Conservation (phyloP, 176 grass and related monocot species). For the Pontederia crassipes region DNA sequence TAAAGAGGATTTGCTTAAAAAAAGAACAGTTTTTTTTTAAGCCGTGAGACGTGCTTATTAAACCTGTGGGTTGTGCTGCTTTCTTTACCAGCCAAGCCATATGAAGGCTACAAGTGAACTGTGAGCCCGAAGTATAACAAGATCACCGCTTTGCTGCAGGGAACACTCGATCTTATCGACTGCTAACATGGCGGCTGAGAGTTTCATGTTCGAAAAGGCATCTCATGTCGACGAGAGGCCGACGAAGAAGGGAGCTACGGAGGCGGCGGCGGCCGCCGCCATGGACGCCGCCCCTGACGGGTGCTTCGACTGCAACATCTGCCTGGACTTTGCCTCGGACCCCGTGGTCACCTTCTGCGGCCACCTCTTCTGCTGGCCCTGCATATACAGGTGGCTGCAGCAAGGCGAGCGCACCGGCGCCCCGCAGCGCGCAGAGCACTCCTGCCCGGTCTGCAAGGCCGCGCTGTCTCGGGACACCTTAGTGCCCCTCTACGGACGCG, state of each 20-base stretch:
- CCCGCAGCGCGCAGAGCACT: neutral
- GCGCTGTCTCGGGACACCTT: neutral
- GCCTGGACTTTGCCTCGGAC: neutral
- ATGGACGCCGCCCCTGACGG: neutral
- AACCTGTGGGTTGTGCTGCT: no score
- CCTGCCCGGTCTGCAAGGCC: constrained; percentile 6
- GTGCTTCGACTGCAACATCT: constrained; percentile 12
- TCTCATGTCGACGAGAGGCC: neutral
- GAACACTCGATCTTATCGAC: no score
- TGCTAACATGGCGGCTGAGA: no score
- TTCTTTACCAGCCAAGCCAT: no score
- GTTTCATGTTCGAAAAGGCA: no score
- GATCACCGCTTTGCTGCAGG: no score
- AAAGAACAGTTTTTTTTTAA: no score
- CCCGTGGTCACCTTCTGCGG: constrained; percentile 9
- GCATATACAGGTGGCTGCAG: constrained; percentile 10
- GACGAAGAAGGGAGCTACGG: neutral
- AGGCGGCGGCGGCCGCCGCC: neutral
- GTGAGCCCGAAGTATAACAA: no score
- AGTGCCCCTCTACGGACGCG: constrained; percentile 1
- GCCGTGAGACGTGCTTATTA: no score
- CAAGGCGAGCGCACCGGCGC: neutral
- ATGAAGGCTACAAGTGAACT: no score
- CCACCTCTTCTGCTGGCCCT: constrained; percentile 15
- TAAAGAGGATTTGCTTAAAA: no score